Evolutionary conservation across 2,329 filamentous ascomycete genomes (phyloP).

Genomic region (Rosellinia necatrix): DNA sequence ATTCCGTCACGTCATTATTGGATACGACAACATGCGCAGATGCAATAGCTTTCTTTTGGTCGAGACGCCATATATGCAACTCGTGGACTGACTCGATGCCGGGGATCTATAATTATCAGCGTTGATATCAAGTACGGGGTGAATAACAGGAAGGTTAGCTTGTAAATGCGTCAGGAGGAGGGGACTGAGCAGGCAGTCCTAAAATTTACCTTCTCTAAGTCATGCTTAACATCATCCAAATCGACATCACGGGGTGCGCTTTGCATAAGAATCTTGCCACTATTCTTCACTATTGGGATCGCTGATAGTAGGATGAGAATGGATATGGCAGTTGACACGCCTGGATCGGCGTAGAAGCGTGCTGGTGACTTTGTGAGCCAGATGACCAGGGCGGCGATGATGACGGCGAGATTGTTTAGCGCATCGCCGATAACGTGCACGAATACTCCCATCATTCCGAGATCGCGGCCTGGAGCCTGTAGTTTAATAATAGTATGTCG

Average conservation of each 20-base stretch:
- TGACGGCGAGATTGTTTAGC: conserved; percentile 77
- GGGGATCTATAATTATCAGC: conserved; percentile 55
- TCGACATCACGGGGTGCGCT: conserved; percentile 65
- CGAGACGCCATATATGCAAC: conserved; percentile 74
- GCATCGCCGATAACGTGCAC: conserved; percentile 75
- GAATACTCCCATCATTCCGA: conserved; percentile 74
- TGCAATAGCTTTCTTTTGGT: conserved; percentile 71
- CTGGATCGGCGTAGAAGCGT: conserved; percentile 74
- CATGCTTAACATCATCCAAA: conserved; percentile 66
- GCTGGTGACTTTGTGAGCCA: conserved; percentile 63
- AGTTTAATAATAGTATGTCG: conserved; percentile 47
- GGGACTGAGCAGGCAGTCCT: no score
- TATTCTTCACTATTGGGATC: conserved; percentile 64
- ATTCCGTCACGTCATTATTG: conserved; percentile 59
- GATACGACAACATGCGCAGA: conserved; percentile 70
- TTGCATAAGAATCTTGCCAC: conserved; percentile 70
- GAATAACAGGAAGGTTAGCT: not conserved
- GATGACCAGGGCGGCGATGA: conserved; percentile 69
- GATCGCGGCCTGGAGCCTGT: conserved; percentile 54
- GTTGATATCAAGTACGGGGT: not conserved
- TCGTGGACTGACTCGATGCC: conserved; percentile 72
- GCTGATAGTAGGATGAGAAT: conserved; percentile 72
- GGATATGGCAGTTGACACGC: conserved; percentile 69
- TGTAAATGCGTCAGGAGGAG: not conserved
- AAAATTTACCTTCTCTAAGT: conserved; percentile 63